A percentile compares a stretch with the other conserved stretches of the same genome.
phyloP scores from a whole-genome alignment of 495 filamentous ascomycete species.

The Penicillium crystallinum region DNA sequence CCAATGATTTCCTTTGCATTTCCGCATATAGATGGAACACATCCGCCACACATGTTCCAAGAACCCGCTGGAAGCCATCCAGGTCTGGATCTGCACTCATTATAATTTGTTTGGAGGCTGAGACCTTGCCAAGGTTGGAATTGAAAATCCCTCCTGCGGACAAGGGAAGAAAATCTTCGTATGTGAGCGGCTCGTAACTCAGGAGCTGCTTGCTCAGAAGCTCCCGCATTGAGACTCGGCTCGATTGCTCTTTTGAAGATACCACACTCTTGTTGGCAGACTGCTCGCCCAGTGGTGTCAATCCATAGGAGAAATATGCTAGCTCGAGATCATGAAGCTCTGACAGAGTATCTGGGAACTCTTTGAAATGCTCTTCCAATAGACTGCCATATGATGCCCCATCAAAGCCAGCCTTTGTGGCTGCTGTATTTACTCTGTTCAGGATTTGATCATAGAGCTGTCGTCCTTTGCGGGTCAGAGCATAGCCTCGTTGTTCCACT shows the following conservation, averaged over 20 bases:
- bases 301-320: neutral
- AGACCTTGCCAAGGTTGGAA: slow-evolving; percentile 14
- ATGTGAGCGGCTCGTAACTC: slow-evolving; percentile 14
- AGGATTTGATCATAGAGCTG: slow-evolving; percentile 37
- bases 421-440: too few species aligned
- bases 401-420: neutral
- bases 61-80: slow-evolving; percentile 26
- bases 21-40: slow-evolving; percentile 27
- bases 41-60: slow-evolving; percentile 22
- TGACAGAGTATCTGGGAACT: neutral
- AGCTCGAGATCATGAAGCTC: neutral
- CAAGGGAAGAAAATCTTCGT: slow-evolving; percentile 27
- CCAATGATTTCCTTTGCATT: slow-evolving; percentile 25
- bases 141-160: slow-evolving; percentile 26
- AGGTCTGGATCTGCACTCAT: slow-evolving; percentile 29
- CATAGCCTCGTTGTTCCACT: slow-evolving; percentile 39
- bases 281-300: slow-evolving; percentile 1
- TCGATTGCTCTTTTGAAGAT: too few species aligned
- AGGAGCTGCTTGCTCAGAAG: slow-evolving; percentile 22
- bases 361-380: neutral
- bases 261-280: too few species aligned
- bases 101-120: slow-evolving; percentile 22
- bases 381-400: neutral
- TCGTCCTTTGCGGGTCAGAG: slow-evolving; percentile 34
- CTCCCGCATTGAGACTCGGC: slow-evolving; percentile 2